Conservation (phyloP, 768 basidiomycete species). For the Phallus indusiatus region DNA sequence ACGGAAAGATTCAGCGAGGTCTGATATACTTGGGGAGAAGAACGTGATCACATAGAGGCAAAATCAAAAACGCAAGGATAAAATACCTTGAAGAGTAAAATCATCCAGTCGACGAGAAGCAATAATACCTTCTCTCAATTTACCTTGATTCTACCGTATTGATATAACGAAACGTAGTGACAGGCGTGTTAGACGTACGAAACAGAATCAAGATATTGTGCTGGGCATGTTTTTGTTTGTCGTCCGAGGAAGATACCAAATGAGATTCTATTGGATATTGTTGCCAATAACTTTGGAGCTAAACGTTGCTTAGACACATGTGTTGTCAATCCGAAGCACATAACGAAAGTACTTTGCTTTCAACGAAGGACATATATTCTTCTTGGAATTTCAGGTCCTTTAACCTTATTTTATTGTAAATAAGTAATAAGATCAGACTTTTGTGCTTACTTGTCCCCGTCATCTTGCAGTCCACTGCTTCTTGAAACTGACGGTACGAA, state of each 20-base stretch:
- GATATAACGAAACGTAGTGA: neutral
- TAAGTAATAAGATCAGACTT: constrained; percentile 17
- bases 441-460: constrained; percentile 61
- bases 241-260: constrained; percentile 3
- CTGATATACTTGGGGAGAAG: constrained; percentile 48
- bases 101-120: constrained; percentile 48
- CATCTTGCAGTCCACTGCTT: constrained; percentile 65
- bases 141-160: constrained; percentile 36
- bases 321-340: too few relatives aligned
- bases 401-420: constrained; percentile 38
- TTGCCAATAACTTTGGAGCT: constrained; percentile 44
- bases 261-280: constrained; percentile 22
- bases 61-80: neutral
- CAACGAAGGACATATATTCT: constrained; percentile 56
- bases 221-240: constrained; percentile 39
- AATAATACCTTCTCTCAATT: constrained; percentile 63
- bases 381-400: constrained; percentile 52
- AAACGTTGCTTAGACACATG: neutral
- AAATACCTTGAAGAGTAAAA: constrained; percentile 61
- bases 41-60: neutral
- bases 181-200: constrained; percentile 33
- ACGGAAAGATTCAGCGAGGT: constrained; percentile 59
- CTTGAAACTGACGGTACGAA: constrained; percentile 65
- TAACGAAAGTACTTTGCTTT: constrained; percentile 44
- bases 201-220: constrained; percentile 68